These are phyloP conservation scores for Puccinia triticina DNA, from an alignment of 1,284 basidiomycete species.

Conservation along the genomic window DNA sequence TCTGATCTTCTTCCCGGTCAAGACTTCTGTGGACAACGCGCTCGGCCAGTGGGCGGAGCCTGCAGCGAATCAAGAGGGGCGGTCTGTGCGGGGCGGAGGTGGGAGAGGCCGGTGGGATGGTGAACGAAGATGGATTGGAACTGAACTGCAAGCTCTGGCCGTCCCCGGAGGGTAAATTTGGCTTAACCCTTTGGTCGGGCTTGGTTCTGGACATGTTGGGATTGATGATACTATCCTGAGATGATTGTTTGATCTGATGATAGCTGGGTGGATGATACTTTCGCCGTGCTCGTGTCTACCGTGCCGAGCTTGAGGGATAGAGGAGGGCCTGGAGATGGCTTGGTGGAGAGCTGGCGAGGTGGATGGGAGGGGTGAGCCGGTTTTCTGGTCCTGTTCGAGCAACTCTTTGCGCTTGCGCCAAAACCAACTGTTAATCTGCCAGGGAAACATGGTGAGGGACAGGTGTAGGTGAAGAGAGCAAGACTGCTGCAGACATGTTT, in stretches of 20 bases:
- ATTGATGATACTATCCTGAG: neutral
- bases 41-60: slow-evolving; percentile 9
- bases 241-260: neutral
- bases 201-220: neutral
- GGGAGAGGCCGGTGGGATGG: neutral
- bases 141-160: no score
- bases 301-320: neutral
- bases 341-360: neutral
- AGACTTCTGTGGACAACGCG: neutral
- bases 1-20: neutral
- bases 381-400: neutral
- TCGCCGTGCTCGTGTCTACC: neutral
- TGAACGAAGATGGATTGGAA: neutral
- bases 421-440: slow-evolving; percentile 49
- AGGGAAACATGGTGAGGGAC: neutral
- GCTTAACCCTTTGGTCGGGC: neutral
- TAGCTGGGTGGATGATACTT: slow-evolving; percentile 8
- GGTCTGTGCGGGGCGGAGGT: neutral
- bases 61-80: slow-evolving; percentile 9
- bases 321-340: neutral
- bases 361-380: no score
- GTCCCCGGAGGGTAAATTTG: neutral
- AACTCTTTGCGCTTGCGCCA: slow-evolving; percentile 46
- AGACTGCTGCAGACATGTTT: slow-evolving; percentile 17
- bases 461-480: neutral